phyloP scores from a whole-genome alignment of 148 eudicot species.

The Fagopyrum homotropicum region DNA sequence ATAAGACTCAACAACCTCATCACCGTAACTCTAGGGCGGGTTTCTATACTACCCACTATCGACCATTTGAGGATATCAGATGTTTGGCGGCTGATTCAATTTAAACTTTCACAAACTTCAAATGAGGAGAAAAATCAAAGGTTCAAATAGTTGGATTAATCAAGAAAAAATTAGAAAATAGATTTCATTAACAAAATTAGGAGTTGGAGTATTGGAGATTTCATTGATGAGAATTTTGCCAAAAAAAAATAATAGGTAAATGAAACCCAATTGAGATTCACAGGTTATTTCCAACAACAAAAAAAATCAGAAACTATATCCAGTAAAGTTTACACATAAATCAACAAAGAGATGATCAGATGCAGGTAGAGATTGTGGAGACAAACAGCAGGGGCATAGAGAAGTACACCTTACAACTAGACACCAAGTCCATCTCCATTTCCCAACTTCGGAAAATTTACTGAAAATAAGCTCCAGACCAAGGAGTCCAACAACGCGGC shows the following conservation, averaged over 20 bases:
- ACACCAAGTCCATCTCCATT: constrained; percentile 53
- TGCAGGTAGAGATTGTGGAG: background rate
- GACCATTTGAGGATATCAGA: background rate
- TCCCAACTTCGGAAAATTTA: background rate
- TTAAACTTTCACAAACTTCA: background rate
- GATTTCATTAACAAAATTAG: too few species aligned
- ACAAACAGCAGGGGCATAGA: constrained; percentile 1
- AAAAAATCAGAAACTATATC: background rate
- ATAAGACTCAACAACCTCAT: background rate
- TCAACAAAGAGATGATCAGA: background rate
- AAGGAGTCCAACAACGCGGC: background rate
- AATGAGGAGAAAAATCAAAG: background rate
- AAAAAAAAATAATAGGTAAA: background rate
- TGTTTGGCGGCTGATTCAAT: constrained; percentile 6
- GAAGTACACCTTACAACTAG: constrained; percentile 74
- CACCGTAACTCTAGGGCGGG: background rate
- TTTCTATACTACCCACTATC: background rate
- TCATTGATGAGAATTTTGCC: background rate
- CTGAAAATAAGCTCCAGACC: constrained; percentile 5
- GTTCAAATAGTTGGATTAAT: background rate
- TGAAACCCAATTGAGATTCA: background rate
- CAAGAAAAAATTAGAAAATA: background rate
- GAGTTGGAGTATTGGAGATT: too few species aligned
- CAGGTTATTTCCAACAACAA: background rate
- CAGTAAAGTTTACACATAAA: background rate